phyloP scores from a whole-genome alignment of 179 eudicot species.

The Silene noctiflora region DNA sequence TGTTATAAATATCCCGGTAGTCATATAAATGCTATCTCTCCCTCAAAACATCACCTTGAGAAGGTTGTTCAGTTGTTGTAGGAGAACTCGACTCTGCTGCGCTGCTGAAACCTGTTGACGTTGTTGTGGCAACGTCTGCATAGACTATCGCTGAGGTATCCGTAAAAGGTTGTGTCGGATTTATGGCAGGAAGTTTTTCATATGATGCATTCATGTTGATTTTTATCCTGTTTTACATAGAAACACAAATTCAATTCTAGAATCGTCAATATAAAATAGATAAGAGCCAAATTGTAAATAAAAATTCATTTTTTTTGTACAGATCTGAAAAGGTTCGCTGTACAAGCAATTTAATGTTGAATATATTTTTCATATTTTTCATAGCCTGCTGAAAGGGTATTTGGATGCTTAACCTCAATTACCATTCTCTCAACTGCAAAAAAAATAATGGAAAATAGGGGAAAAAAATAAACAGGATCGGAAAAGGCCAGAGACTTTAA shows the following conservation, averaged over 20 bases:
- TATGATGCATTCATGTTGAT: constrained; percentile 81
- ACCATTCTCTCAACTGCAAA: neutral
- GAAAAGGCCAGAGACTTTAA: neutral
- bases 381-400: neutral
- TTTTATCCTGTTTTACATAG: constrained; percentile 63
- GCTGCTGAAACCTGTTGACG: constrained; percentile 7
- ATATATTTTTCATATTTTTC: neutral
- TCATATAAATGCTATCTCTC: neutral
- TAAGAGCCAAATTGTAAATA: neutral
- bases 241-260: neutral
- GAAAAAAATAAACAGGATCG: too few relatives aligned
- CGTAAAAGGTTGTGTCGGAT: constrained; percentile 26
- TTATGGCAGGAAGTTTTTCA: constrained; percentile 49
- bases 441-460: neutral
- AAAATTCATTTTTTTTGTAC: neutral
- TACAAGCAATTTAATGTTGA: neutral
- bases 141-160: constrained; percentile 20
- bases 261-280: neutral
- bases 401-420: neutral
- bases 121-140: constrained; percentile 14
- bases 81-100: constrained; percentile 14
- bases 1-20: neutral
- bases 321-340: neutral
- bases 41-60: constrained; percentile 18
- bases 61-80: constrained; percentile 5